Conservation (phyloP, 176 grass and related monocot species). For the Eragrostis nindensis region DNA sequence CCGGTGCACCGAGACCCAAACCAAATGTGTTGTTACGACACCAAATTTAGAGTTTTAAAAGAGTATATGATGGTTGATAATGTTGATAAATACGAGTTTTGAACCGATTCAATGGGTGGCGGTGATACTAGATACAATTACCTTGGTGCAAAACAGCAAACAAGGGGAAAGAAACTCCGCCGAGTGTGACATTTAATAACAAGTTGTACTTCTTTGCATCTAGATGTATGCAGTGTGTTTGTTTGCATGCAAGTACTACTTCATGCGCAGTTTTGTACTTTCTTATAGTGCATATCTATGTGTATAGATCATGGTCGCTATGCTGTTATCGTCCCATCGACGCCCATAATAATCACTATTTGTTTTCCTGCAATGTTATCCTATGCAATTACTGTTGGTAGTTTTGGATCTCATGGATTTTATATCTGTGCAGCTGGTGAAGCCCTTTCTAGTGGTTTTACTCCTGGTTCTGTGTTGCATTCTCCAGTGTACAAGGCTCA, state of each 20-base stretch:
- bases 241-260: neutral
- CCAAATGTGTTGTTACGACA: too few species aligned
- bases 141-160: constrained; percentile 1
- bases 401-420: constrained; percentile 36
- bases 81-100: constrained; percentile 6
- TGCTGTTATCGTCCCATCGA: neutral
- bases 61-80: neutral
- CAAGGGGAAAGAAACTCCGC: neutral
- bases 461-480: constrained; percentile 28
- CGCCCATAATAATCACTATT: neutral
- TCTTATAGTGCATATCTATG: constrained; percentile 5
- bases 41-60: neutral
- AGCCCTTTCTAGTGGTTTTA: constrained; percentile 15
- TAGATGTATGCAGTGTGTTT: constrained; percentile 7
- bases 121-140: constrained; percentile 1
- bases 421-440: constrained; percentile 34
- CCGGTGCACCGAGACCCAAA: too few species aligned
- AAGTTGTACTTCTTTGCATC: neutral
- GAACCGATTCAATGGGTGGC: neutral
- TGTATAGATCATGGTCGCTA: neutral
- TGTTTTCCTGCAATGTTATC: neutral
- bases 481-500: constrained; percentile 12
- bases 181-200: neutral
- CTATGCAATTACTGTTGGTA: constrained; percentile 16
- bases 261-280: neutral